A percentile compares a stretch with the other conserved stretches of the same genome.
Evolutionary conservation across 108 stramenopile species (phyloP).

Genomic region (Pseudonitzschia delicatissima): DNA sequence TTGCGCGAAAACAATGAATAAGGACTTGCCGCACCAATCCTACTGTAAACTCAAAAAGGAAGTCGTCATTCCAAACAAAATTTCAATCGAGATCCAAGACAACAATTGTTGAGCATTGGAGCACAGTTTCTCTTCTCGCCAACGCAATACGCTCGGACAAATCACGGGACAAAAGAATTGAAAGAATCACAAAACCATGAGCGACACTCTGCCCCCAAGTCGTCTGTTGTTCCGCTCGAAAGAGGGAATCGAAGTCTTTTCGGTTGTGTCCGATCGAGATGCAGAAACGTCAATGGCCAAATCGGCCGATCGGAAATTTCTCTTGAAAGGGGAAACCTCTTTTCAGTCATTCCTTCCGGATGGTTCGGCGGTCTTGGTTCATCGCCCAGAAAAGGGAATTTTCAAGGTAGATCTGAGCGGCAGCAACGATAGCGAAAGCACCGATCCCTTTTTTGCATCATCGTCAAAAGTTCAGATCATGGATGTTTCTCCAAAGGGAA

Average conservation of each 20-base stretch:
- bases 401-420: conserved; percentile 36
- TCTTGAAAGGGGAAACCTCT: conserved; percentile 49
- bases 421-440: neutral
- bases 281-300: conserved; percentile 14
- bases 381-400: conserved; percentile 53
- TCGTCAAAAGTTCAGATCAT: conserved; percentile 61
- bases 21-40: too few species aligned
- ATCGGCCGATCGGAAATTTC: conserved; percentile 18
- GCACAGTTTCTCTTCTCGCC: too few species aligned
- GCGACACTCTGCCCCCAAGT: conserved; percentile 24
- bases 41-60: too few species aligned
- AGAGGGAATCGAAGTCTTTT: conserved; percentile 63
- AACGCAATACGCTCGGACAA: too few species aligned
- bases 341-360: conserved; percentile 50
- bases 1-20: too few species aligned
- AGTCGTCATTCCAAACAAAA: too few species aligned
- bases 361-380: conserved; percentile 52
- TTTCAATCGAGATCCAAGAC: too few species aligned
- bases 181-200: neutral
- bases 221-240: conserved; percentile 69
- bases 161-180: too few species aligned
- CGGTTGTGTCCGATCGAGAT: conserved; percentile 38
- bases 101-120: too few species aligned
- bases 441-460: conserved; percentile 30
- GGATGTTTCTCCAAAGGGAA: conserved; percentile 76